These are phyloP conservation scores for Mercurialis annua DNA, from an alignment of 345 rosid species.

Conservation along the genomic window DNA sequence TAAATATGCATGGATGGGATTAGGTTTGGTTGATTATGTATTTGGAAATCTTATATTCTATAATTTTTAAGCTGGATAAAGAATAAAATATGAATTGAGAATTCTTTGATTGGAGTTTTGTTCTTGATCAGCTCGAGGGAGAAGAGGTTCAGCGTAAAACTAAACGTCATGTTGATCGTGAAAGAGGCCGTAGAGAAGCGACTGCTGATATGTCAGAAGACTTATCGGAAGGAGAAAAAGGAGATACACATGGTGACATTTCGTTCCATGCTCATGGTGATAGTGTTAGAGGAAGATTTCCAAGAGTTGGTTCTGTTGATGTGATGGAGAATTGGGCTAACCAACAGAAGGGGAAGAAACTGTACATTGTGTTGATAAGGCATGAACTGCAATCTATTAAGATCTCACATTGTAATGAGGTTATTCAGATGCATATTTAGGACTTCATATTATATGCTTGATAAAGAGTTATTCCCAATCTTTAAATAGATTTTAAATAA, in stretches of 20 bases:
- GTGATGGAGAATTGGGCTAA: slow-evolving; percentile 76
- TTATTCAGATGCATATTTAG: slow-evolving; percentile 4
- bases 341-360: slow-evolving; percentile 65
- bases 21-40: too few species aligned
- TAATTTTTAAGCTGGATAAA: too few species aligned
- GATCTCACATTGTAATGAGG: slow-evolving; percentile 10
- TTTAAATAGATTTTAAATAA: slow-evolving; percentile 3
- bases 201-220: slow-evolving; percentile 89
- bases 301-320: slow-evolving; percentile 61
- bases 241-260: slow-evolving; percentile 46
- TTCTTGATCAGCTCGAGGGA: slow-evolving; percentile 56
- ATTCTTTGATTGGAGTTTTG: not conserved
- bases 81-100: too few species aligned
- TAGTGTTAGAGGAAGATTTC: slow-evolving; percentile 43
- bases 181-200: slow-evolving; percentile 75
- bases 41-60: too few species aligned
- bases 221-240: slow-evolving; percentile 82
- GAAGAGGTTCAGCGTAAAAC: slow-evolving; percentile 57
- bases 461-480: not conserved
- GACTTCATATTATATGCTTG: slow-evolving; percentile 2
- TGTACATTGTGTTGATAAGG: slow-evolving; percentile 72
- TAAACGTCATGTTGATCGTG: slow-evolving; percentile 68
- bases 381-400: slow-evolving; percentile 26
- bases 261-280: slow-evolving; percentile 63
- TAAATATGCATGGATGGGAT: too few species aligned